Percentiles rank a stretch among this genome's conserved stretches.
phyloP scores from a whole-genome alignment of 768 basidiomycete species.

The Hericium coralloides region DNA sequence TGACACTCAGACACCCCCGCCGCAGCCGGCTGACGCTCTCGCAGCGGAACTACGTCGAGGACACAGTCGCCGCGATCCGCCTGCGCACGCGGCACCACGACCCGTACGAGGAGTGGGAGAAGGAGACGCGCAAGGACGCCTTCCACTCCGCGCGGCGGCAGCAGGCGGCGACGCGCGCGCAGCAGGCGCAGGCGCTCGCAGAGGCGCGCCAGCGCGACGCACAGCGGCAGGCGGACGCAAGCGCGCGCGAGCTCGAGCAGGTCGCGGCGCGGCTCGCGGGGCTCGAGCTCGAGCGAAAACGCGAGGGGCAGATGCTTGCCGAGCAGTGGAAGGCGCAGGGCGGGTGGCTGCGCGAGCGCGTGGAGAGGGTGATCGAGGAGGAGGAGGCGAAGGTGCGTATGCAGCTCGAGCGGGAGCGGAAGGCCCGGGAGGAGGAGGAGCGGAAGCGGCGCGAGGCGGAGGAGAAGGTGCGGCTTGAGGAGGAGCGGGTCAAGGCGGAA shows the following conservation, averaged over 20 bases:
- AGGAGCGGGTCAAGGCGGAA: constrained; percentile 15
- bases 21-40: background rate
- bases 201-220: constrained; percentile 13
- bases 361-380: constrained; percentile 51
- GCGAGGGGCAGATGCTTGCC: constrained; percentile 36
- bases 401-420: constrained; percentile 47
- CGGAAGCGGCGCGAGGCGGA: constrained; percentile 19
- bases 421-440: constrained; percentile 18
- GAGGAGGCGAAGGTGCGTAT: constrained; percentile 54
- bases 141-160: constrained; percentile 31
- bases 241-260: constrained; percentile 44
- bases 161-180: constrained; percentile 13
- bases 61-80: constrained; percentile 38
- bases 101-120: constrained; percentile 44
- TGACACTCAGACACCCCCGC: background rate
- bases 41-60: constrained; percentile 29
- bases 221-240: constrained; percentile 28
- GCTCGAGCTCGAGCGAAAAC: constrained; percentile 35
- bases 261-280: constrained; percentile 37
- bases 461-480: constrained; percentile 9
- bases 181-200: constrained; percentile 11
- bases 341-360: constrained; percentile 40
- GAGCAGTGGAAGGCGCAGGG: constrained; percentile 38
- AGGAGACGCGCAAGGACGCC: constrained; percentile 36
- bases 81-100: constrained; percentile 34